Conservation (phyloP, 2,329 filamentous ascomycete genomes). For the Fusarium lyarnte region DNA sequence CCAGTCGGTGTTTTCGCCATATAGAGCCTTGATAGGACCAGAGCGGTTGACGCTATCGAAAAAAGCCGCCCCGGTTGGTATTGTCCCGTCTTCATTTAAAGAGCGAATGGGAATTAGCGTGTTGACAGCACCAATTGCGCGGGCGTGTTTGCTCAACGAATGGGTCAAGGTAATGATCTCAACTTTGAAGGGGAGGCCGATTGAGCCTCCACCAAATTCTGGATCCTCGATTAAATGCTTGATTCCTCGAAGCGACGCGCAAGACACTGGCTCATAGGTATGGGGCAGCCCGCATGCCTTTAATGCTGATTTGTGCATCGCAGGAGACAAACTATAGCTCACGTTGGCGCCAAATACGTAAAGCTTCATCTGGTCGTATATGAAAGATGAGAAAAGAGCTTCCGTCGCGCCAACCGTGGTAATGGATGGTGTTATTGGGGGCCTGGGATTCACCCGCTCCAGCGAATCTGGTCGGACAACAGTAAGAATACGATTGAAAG, state of each 20-base stretch:
- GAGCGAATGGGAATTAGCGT: constrained; percentile 77
- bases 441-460: constrained; percentile 31
- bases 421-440: constrained; percentile 48
- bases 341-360: constrained; percentile 80
- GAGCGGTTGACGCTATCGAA: constrained; percentile 66
- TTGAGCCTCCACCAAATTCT: constrained; percentile 76
- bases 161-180: constrained; percentile 75
- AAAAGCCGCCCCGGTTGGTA: constrained; percentile 64
- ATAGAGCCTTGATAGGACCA: constrained; percentile 73
- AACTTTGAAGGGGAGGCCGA: constrained; percentile 80
- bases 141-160: constrained; percentile 76
- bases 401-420: constrained; percentile 72
- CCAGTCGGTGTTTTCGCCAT: constrained; percentile 86
- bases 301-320: constrained; percentile 80
- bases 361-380: constrained; percentile 75
- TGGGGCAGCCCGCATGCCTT: constrained; percentile 75
- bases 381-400: constrained; percentile 72
- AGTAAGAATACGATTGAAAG: constrained; percentile 72
- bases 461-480: constrained; percentile 61
- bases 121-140: constrained; percentile 79
- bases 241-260: constrained; percentile 69
- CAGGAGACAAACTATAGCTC: constrained; percentile 77
- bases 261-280: constrained; percentile 71
- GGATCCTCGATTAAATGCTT: constrained; percentile 70
- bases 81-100: constrained; percentile 64